A percentile compares a stretch with the other conserved stretches of the same genome.
phyloP scores from a whole-genome alignment of 1,139 yeast species.

The Yarrowia galli region DNA sequence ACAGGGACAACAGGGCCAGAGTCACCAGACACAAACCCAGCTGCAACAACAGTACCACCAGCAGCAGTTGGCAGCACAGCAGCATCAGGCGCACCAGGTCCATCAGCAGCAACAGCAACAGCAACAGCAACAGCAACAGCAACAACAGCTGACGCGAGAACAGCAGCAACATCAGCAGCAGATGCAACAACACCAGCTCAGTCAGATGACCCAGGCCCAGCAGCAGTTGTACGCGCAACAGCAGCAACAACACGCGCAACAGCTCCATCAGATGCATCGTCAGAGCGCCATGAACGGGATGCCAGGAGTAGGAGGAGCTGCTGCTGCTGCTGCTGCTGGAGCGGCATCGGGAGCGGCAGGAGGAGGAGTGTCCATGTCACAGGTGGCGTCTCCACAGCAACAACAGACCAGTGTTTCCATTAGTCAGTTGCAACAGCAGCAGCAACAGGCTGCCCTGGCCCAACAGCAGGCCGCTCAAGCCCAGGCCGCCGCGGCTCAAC shows the following conservation, averaged over 20 bases:
- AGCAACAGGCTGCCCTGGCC: slow-evolving; percentile 10
- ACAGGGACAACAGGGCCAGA: background rate
- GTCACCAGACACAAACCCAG: background rate
- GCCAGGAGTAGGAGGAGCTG: too few relatives aligned
- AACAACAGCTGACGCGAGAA: background rate
- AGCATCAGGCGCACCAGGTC: slow-evolving; percentile 8
- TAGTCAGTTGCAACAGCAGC: slow-evolving; percentile 30
- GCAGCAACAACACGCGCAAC: slow-evolving; percentile 3
- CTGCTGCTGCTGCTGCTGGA: too few relatives aligned
- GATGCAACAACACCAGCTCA: slow-evolving; percentile 10
- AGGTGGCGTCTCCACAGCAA: slow-evolving; percentile 24
- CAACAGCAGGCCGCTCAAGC: slow-evolving; percentile 1
- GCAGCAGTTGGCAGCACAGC: slow-evolving; percentile 24
- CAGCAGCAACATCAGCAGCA: slow-evolving; percentile 31
- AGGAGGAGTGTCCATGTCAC: slow-evolving; percentile 20
- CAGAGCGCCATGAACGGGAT: slow-evolving; percentile 17
- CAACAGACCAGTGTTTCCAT: slow-evolving; percentile 16
- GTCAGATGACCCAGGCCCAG: slow-evolving; percentile 16
- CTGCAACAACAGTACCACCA: slow-evolving; percentile 3
- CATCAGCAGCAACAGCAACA: slow-evolving; percentile 23
- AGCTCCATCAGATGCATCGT: slow-evolving; percentile 13
- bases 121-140: slow-evolving; percentile 12
- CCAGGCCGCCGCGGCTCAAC: background rate
- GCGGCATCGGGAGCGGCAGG: too few relatives aligned
- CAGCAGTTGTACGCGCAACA: slow-evolving; percentile 10